phyloP scores from a whole-genome alignment of 768 basidiomycete species.

The Boletellus sp. region DNA sequence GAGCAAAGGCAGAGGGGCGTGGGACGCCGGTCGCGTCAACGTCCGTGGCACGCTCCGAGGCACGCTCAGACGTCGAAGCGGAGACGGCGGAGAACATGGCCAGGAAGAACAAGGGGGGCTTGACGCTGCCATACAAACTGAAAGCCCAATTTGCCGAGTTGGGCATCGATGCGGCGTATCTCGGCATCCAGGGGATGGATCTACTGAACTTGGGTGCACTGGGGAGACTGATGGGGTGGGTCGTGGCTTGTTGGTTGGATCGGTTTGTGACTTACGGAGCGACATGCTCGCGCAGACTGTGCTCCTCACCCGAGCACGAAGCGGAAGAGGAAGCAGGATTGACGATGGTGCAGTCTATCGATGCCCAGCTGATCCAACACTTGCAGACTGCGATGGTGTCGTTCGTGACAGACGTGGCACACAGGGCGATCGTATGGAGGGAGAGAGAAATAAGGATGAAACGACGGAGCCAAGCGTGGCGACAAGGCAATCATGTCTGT shows the following conservation, averaged over 20 bases:
- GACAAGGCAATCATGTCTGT: slow-evolving; percentile 40
- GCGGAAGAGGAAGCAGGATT: slow-evolving; percentile 17
- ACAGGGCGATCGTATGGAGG: slow-evolving; percentile 48
- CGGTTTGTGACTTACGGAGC: slow-evolving; percentile 1
- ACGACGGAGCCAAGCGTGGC: slow-evolving; percentile 58
- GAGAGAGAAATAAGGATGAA: slow-evolving; percentile 61
- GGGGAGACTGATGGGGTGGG: slow-evolving; percentile 41
- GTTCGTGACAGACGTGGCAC: slow-evolving; percentile 51
- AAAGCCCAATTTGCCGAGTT: slow-evolving; percentile 38
- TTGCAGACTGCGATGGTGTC: slow-evolving; percentile 44
- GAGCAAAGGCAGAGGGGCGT: slow-evolving; percentile 2
- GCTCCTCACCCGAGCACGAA: slow-evolving; percentile 25
- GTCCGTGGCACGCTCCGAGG: slow-evolving; percentile 5
- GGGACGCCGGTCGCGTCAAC: slow-evolving; percentile 7
- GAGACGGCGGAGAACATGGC: slow-evolving; percentile 5
- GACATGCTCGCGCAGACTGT: slow-evolving; percentile 21
- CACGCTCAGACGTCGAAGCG: slow-evolving; percentile 8
- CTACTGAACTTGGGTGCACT: slow-evolving; percentile 37
- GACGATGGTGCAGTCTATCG: slow-evolving; percentile 39
- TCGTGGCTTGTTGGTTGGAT: slow-evolving; percentile 21
- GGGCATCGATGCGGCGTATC: slow-evolving; percentile 43
- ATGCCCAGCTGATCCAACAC: slow-evolving; percentile 44
- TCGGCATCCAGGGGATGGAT: slow-evolving; percentile 42
- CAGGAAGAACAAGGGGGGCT: slow-evolving; percentile 31
- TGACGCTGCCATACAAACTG: slow-evolving; percentile 45